phyloP scores from a whole-genome alignment of 2,329 filamentous ascomycete species.

The Trichoderma cornu-damae region DNA sequence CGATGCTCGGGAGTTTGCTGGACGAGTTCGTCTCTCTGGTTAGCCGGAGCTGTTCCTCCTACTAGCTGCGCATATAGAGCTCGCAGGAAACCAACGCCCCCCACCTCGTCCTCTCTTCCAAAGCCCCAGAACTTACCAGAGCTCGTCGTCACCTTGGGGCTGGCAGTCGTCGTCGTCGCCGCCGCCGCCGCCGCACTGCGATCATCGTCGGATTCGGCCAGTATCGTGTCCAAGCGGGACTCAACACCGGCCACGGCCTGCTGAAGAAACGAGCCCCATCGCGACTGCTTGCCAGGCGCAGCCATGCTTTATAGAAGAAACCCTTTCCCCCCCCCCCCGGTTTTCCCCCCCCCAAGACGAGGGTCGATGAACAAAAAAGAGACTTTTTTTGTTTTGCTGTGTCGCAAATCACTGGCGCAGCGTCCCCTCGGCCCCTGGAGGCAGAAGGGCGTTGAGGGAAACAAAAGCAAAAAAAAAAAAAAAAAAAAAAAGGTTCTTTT shows the following conservation, averaged over 20 bases:
- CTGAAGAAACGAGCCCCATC: constrained; percentile 77
- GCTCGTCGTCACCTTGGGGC: constrained; percentile 5
- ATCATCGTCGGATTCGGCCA: constrained; percentile 62
- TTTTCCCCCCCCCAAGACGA: background rate
- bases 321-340: no score
- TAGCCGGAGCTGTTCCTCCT: background rate
- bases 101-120: background rate
- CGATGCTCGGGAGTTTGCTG: constrained; percentile 56
- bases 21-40: background rate
- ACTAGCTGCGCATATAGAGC: background rate
- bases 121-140: constrained; percentile 18
- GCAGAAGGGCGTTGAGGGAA: constrained; percentile 9
- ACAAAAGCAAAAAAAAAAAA: background rate
- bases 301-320: constrained; percentile 40
- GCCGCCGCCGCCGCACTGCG: constrained; percentile 26
- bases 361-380: background rate
- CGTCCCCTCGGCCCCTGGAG: constrained; percentile 13
- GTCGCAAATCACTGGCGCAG: background rate
- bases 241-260: constrained; percentile 92
- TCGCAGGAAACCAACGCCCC: background rate
- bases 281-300: constrained; percentile 43
- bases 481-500: no score
- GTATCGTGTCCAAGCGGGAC: constrained; percentile 83
- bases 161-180: background rate
- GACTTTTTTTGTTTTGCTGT: background rate